phyloP scores from a whole-genome alignment of 2,329 filamentous ascomycete genomes.

The Xylariaceae sp. region DNA sequence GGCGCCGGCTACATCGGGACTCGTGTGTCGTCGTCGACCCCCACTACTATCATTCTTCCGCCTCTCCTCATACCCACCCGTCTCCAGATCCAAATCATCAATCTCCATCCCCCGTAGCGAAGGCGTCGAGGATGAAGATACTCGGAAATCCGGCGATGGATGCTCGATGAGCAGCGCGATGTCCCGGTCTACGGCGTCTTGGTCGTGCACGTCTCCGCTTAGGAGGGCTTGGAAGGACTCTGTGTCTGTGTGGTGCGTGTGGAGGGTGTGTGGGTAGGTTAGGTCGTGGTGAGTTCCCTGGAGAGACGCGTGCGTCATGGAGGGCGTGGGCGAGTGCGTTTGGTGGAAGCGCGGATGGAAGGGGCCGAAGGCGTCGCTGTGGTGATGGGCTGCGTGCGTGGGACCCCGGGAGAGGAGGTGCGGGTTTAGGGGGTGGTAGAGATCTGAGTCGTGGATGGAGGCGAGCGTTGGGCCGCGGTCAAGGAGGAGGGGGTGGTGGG shows the following conservation, averaged over 20 bases:
- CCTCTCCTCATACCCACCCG: not conserved
- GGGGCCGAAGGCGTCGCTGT: conserved; percentile 1
- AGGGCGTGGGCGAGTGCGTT: not conserved
- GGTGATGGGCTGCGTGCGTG: not conserved
- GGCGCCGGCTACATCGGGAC: not conserved
- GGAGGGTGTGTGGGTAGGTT: not conserved
- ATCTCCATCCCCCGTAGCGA: conserved; percentile 23
- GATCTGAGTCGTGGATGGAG: conserved; percentile 31
- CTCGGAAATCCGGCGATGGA: not conserved
- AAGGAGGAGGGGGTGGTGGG: conserved; percentile 25
- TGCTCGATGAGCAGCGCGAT: conserved; percentile 32
- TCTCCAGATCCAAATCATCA: conserved; percentile 12
- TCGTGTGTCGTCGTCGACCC: not conserved
- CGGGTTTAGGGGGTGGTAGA: conserved; percentile 54
- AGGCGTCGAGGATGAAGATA: conserved; percentile 1
- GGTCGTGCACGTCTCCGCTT: conserved; percentile 31
- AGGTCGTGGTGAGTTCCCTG: conserved; percentile 5
- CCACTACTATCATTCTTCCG: not conserved
- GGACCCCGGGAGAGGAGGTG: conserved; percentile 24
- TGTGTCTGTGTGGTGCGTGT: conserved; percentile 31
- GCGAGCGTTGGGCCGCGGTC: conserved; percentile 23
- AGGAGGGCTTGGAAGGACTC: conserved; percentile 51
- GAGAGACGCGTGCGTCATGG: conserved; percentile 17
- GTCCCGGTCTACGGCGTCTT: conserved; percentile 27
- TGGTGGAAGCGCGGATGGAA: conserved; percentile 11